Evolutionary conservation across 768 basidiomycete genomes (phyloP).

Genomic region (Tricholoma flavovirens): DNA sequence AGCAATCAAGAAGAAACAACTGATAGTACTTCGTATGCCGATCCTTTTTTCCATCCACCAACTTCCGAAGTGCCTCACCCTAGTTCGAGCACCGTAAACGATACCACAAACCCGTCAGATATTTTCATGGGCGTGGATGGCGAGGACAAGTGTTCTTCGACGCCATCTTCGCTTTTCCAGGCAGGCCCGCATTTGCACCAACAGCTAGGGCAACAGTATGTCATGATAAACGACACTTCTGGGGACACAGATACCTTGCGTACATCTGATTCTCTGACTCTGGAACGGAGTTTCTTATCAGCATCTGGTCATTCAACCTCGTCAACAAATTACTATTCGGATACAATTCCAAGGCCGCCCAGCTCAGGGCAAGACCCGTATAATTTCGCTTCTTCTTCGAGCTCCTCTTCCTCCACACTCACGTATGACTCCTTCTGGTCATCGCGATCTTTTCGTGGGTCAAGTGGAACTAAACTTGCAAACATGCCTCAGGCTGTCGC

Average conservation of each 20-base stretch:
- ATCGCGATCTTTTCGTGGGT: slow-evolving; percentile 25
- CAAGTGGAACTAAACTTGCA: slow-evolving; percentile 8
- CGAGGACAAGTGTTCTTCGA: slow-evolving; percentile 9
- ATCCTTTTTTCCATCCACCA: not conserved
- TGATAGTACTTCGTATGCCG: not conserved
- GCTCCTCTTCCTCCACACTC: slow-evolving; percentile 29
- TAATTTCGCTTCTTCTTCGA: slow-evolving; percentile 1
- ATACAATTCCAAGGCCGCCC: slow-evolving; percentile 6
- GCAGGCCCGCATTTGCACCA: not conserved
- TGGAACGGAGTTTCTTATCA: slow-evolving; percentile 5
- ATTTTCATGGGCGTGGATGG: slow-evolving; percentile 11
- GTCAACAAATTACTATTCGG: slow-evolving; percentile 12
- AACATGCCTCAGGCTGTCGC: not conserved
- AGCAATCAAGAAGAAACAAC: slow-evolving; percentile 1
- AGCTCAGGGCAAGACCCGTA: slow-evolving; percentile 6
- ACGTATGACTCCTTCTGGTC: slow-evolving; percentile 67
- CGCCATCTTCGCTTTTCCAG: slow-evolving; percentile 1
- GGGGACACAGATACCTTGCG: not conserved
- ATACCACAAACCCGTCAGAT: not conserved
- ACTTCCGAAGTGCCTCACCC: not conserved
- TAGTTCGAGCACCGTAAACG: not conserved
- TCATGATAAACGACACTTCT: not conserved
- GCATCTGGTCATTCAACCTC: slow-evolving; percentile 2
- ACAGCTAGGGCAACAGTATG: not conserved
- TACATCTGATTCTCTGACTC: slow-evolving; percentile 5